These are phyloP conservation scores for Colletotrichum truncatum DNA, from an alignment of 2,329 filamentous ascomycete species.

Conservation along the genomic window DNA sequence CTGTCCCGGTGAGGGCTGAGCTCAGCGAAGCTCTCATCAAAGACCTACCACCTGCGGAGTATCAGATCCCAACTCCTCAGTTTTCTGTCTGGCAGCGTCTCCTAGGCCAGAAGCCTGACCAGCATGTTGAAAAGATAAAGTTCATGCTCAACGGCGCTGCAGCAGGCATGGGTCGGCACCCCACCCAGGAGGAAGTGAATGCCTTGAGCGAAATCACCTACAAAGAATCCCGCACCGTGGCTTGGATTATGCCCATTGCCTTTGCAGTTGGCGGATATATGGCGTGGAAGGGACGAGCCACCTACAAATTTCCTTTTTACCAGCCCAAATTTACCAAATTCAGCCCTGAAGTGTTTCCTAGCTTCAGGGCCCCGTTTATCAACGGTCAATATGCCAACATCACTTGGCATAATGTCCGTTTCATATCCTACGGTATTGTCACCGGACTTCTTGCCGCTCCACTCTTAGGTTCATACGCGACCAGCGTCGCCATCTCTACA, in stretches of 20 bases:
- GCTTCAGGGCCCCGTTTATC: slow-evolving; percentile 32
- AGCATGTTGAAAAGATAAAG: neutral
- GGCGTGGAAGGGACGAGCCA: slow-evolving; percentile 39
- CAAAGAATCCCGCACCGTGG: slow-evolving; percentile 41
- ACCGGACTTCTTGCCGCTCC: slow-evolving; percentile 36
- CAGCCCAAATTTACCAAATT: slow-evolving; percentile 42
- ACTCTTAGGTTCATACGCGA: slow-evolving; percentile 41
- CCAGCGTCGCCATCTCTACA: slow-evolving; percentile 8
- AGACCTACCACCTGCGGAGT: neutral
- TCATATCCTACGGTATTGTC: slow-evolving; percentile 42
- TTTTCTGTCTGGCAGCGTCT: slow-evolving; percentile 15
- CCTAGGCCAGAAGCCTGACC: neutral
- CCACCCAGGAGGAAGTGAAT: slow-evolving; percentile 47
- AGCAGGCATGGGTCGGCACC: slow-evolving; percentile 33
- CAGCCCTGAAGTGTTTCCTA: slow-evolving; percentile 42
- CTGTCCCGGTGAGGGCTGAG: neutral
- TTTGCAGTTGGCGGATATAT: slow-evolving; percentile 34
- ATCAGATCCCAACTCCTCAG: neutral
- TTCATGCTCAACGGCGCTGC: neutral
- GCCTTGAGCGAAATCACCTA: slow-evolving; percentile 39
- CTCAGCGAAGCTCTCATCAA: neutral
- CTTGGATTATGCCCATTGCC: slow-evolving; percentile 39
- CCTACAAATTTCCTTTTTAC: slow-evolving; percentile 52
- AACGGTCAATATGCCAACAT: slow-evolving; percentile 36
- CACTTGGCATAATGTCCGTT: slow-evolving; percentile 48